phyloP scores from a whole-genome alignment of 2,329 filamentous ascomycete genomes.

The Aspergillus neoniger region DNA sequence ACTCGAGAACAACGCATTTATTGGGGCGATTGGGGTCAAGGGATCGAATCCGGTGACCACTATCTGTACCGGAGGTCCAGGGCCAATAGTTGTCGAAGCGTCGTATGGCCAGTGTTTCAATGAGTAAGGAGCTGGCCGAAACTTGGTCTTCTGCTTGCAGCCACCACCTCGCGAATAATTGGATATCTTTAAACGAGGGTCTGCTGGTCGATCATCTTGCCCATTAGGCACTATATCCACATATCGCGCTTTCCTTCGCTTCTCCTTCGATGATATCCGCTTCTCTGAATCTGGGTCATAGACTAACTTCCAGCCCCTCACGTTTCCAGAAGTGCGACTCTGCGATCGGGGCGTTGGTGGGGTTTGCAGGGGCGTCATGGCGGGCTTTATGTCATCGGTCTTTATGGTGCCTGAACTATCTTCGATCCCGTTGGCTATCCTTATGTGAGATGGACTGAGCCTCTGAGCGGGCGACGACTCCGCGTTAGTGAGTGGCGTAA shows the following conservation, averaged over 20 bases:
- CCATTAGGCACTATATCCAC: constrained; percentile 58
- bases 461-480: constrained; percentile 66
- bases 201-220: constrained; percentile 63
- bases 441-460: constrained; percentile 54
- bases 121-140: constrained; percentile 74
- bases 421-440: constrained; percentile 37
- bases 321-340: constrained; percentile 53
- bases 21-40: constrained; percentile 66
- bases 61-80: constrained; percentile 84
- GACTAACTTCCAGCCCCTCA: constrained; percentile 60
- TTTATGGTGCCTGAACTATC: constrained; percentile 33
- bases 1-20: constrained; percentile 43
- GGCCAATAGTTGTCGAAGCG: constrained; percentile 77
- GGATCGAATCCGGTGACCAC: constrained; percentile 97
- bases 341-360: constrained; percentile 51
- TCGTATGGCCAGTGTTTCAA: constrained; percentile 82
- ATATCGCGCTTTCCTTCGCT: constrained; percentile 56
- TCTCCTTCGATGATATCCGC: constrained; percentile 58
- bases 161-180: constrained; percentile 64
- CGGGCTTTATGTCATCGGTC: constrained; percentile 30
- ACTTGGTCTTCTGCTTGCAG: constrained; percentile 69
- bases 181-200: constrained; percentile 74
- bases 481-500: constrained; percentile 67
- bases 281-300: constrained; percentile 67
- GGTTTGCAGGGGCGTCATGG: constrained; percentile 46